Percentiles rank a stretch among this genome's conserved stretches.
Evolutionary conservation across 2,329 filamentous ascomycete genomes (phyloP).

Genomic region (Fulvia fulva): DNA sequence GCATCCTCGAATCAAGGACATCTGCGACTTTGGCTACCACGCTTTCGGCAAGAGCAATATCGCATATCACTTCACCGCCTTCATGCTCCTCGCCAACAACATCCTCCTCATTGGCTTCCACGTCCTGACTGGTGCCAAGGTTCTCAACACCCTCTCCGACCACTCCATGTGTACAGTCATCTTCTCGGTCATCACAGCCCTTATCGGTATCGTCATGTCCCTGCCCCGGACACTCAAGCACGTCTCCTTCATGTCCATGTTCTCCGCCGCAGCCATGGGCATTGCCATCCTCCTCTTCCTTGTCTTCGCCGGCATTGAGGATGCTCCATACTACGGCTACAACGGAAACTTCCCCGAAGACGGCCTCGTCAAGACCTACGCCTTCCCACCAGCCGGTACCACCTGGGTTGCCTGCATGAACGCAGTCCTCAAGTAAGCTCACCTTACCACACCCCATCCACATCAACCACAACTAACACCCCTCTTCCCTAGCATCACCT

Average conservation of each 20-base stretch:
- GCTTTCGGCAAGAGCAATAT: conserved; percentile 42
- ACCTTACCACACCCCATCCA: neutral
- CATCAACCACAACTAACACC: neutral
- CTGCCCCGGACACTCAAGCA: conserved; percentile 45
- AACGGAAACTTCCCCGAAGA: conserved; percentile 44
- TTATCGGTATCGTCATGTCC: conserved; percentile 48
- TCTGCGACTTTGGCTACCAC: conserved; percentile 50
- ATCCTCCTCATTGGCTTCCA: conserved; percentile 51
- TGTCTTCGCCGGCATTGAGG: conserved; percentile 47
- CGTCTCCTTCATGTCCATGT: conserved; percentile 51
- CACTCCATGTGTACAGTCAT: conserved; percentile 49
- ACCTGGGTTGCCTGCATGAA: conserved; percentile 49
- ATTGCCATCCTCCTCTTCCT: conserved; percentile 50
- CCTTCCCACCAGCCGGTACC: conserved; percentile 45
- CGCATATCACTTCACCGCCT: conserved; percentile 45
- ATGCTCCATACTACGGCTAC: conserved; percentile 44
- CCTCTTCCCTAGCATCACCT: conserved; percentile 36
- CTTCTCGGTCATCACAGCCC: conserved; percentile 44
- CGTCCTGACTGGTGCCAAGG: conserved; percentile 47
- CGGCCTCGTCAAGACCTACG: conserved; percentile 45
- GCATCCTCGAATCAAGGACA: conserved; percentile 48
- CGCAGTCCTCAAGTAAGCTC: conserved; percentile 45
- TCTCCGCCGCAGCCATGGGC: conserved; percentile 48
- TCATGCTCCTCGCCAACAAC: conserved; percentile 51
- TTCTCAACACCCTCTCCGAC: conserved; percentile 48